These are phyloP conservation scores for Colletotrichum eleusines DNA, from an alignment of 2,329 filamentous ascomycete species.

Conservation along the genomic window DNA sequence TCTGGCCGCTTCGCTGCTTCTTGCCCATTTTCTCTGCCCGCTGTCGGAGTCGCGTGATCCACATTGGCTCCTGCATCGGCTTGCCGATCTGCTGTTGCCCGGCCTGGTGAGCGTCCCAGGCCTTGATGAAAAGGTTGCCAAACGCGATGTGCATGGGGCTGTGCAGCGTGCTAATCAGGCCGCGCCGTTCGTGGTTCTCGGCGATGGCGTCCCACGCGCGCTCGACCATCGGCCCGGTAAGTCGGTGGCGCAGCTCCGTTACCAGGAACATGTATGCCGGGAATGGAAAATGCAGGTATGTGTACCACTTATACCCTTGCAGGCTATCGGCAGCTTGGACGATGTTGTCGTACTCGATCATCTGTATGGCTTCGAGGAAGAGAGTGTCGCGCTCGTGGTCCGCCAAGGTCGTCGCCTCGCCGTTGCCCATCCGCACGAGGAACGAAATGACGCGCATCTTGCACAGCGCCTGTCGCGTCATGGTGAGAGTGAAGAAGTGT, in stretches of 20 bases:
- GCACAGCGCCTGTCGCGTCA: constrained; percentile 67
- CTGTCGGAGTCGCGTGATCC: constrained; percentile 63
- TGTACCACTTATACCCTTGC: constrained; percentile 69
- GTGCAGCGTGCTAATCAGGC: constrained; percentile 61
- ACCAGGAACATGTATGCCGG: constrained; percentile 72
- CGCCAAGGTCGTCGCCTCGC: constrained; percentile 54
- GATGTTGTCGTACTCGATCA: constrained; percentile 70
- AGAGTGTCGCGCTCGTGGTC: constrained; percentile 63
- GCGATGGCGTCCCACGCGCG: constrained; percentile 69
- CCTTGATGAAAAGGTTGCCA: constrained; percentile 69
- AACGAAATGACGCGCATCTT: constrained; percentile 69
- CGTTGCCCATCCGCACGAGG: constrained; percentile 61
- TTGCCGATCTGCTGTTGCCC: constrained; percentile 60
- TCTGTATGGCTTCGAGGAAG: constrained; percentile 66
- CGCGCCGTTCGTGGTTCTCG: constrained; percentile 65
- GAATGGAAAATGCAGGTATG: constrained; percentile 69
- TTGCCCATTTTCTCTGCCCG: constrained; percentile 53
- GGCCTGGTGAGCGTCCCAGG: constrained; percentile 69
- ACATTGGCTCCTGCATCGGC: constrained; percentile 56
- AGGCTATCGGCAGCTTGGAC: constrained; percentile 65
- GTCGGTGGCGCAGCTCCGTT: constrained; percentile 65
- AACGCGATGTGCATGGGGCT: constrained; percentile 71
- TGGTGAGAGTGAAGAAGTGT: constrained; percentile 69
- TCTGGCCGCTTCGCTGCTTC: constrained; percentile 37
- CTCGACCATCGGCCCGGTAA: constrained; percentile 67